Evolutionary conservation across 805 yeast genomes (phyloP), one percentile per base, ranked within the genome.

Genomic region (Blastobotrys mokoenaii): DNA sequence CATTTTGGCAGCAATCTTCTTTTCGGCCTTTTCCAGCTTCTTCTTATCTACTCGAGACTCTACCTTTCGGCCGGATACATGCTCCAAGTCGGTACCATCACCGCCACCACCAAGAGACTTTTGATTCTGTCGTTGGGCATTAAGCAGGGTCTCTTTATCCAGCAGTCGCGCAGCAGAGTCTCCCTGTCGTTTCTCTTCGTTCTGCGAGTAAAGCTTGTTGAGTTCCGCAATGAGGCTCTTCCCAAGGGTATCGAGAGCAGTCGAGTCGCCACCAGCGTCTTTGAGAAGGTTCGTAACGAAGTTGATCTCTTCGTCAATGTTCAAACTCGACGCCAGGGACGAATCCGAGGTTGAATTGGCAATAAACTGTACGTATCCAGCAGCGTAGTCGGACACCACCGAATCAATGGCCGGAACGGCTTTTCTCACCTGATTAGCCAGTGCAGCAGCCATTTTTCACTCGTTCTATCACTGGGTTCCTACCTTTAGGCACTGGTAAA

Each of bases 11-110:
- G 96, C 97, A 62, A 93, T 89, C 72, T 93, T 93, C 59, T 88
- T 79, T 70, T 93, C 99, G 47, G 96, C 98, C 66, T 90, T 93
- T 62, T 89, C 96, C 58, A 93, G 79, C 66, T 93, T 93, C 79
- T 88, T 89, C 73, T 84, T 84, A 65, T 93, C 98, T 37, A 93
- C 99, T 59, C 94, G 78, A 38, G 94, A 81, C 64, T 93, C 97
- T 70, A 88, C 83, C 54, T 82, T 80, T 66, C 96, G 77, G 46
- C 96, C 96, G 0, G 95, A 74, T 16, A 64, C 57, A 51, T 89
- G 94, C 51, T 89, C 96, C 53, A 93, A 82, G 60, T 88, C 96
- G 50, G 79, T 76, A 58, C 86, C 87, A 45, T 86, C 88, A 53
- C 88, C 72, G 3, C 89, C 80, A 2, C 88, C 73, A 77, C 76